Percentiles rank a stretch among this genome's conserved stretches.
phyloP scores from a whole-genome alignment of 257 asterid species.

The Solanum clarkiae region DNA sequence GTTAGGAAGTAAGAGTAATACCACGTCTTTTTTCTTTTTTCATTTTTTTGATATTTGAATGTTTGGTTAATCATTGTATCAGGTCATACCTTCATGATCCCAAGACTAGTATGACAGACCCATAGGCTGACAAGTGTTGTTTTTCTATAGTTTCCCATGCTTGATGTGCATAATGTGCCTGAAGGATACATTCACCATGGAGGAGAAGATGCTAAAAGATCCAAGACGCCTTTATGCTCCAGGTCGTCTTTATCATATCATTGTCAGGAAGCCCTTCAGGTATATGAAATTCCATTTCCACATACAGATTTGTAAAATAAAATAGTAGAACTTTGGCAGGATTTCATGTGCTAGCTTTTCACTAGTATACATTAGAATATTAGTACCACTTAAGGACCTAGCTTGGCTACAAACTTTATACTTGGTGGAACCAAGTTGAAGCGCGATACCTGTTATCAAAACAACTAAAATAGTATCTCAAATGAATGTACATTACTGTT shows the following conservation, averaged over 20 bases:
- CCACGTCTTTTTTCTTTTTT: background rate
- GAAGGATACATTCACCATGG: conserved; percentile 87
- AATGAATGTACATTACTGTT: too few species aligned
- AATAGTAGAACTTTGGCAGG: background rate
- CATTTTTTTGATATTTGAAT: background rate
- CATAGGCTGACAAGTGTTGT: background rate
- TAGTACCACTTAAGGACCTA: background rate
- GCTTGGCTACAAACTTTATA: background rate
- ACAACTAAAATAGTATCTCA: too few species aligned
- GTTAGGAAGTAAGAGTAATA: background rate
- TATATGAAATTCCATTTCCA: conserved; percentile 3
- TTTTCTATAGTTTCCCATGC: conserved; percentile 76
- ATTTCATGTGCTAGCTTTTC: background rate
- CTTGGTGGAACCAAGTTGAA: background rate
- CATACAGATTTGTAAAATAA: background rate
- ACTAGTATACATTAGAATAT: background rate
- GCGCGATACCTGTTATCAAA: background rate
- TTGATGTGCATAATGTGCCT: conserved; percentile 87
- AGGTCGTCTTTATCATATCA: conserved; percentile 94
- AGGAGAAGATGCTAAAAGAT: conserved; percentile 89
- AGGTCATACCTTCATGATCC: background rate
- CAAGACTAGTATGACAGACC: background rate
- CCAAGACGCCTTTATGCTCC: conserved; percentile 97
- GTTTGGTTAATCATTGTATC: background rate
- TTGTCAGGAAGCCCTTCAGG: conserved; percentile 93